Conservation (phyloP, 2,329 filamentous ascomycete species). For the Phialocephala sp. region DNA sequence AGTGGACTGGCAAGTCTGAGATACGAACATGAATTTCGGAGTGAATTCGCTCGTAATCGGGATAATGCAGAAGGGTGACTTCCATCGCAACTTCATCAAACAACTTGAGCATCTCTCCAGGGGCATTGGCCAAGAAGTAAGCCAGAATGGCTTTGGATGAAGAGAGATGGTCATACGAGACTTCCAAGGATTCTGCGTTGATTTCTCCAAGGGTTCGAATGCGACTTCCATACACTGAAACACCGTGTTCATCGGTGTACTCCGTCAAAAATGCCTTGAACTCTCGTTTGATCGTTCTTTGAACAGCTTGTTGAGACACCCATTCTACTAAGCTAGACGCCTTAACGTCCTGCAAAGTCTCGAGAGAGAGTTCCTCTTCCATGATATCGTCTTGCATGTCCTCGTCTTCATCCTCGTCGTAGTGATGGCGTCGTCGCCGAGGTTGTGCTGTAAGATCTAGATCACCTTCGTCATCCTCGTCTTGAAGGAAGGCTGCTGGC, state of each 20-base stretch:
- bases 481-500: constrained; percentile 75
- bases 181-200: constrained; percentile 94
- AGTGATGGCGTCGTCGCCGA: constrained; percentile 82
- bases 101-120: constrained; percentile 91
- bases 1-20: constrained; percentile 90
- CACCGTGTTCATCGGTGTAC: constrained; percentile 87
- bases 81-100: constrained; percentile 98
- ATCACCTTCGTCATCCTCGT: constrained; percentile 81
- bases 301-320: constrained; percentile 88
- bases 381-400: constrained; percentile 92
- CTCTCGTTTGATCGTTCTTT: constrained; percentile 91
- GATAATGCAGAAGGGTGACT: constrained; percentile 92
- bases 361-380: constrained; percentile 92
- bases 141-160: constrained; percentile 91
- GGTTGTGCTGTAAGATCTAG: constrained; percentile 86
- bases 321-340: constrained; percentile 92
- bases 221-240: constrained; percentile 92
- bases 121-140: constrained; percentile 95
- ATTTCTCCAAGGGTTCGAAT: constrained; percentile 96
- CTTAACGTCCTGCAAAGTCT: constrained; percentile 91
- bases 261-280: constrained; percentile 98
- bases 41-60: constrained; percentile 96
- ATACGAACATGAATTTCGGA: constrained; percentile 98
- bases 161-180: constrained; percentile 92
- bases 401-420: constrained; percentile 93